phyloP scores from a whole-genome alignment of 768 basidiomycete genomes.

The Butyriboletus loyo region DNA sequence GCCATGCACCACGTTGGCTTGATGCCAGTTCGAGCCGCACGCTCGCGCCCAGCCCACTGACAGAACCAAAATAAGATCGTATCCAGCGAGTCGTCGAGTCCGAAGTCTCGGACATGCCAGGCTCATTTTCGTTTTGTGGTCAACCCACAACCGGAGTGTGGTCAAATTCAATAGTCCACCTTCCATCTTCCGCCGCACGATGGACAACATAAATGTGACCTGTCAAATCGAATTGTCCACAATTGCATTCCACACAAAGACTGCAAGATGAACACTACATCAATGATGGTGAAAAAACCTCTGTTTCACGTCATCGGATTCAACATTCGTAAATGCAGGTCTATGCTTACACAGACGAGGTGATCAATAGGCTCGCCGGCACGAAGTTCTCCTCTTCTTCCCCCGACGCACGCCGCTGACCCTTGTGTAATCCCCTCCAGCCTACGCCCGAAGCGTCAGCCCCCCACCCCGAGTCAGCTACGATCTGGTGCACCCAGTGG shows the following conservation, averaged over 20 bases:
- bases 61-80: neutral
- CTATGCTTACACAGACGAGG: conserved; percentile 1
- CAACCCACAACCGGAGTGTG: no score
- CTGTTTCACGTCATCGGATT: neutral
- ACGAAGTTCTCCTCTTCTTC: neutral
- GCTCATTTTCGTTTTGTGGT: neutral
- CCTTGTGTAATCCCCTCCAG: neutral
- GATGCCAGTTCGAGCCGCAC: neutral
- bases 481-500: neutral
- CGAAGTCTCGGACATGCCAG: no score
- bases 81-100: neutral
- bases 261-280: neutral
- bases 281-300: neutral
- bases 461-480: neutral
- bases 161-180: neutral
- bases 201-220: neutral
- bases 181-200: neutral
- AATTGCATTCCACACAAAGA: neutral
- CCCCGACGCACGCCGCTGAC: neutral
- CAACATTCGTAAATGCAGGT: neutral
- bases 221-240: neutral
- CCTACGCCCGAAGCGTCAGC: neutral
- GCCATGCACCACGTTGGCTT: neutral
- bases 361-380: neutral
- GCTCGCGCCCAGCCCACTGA: neutral